Percentiles rank a stretch among this genome's conserved stretches.
These are phyloP conservation scores for Xylariaceae sp. DNA, from an alignment of 2,329 filamentous ascomycete genomes.

Conservation along the genomic window DNA sequence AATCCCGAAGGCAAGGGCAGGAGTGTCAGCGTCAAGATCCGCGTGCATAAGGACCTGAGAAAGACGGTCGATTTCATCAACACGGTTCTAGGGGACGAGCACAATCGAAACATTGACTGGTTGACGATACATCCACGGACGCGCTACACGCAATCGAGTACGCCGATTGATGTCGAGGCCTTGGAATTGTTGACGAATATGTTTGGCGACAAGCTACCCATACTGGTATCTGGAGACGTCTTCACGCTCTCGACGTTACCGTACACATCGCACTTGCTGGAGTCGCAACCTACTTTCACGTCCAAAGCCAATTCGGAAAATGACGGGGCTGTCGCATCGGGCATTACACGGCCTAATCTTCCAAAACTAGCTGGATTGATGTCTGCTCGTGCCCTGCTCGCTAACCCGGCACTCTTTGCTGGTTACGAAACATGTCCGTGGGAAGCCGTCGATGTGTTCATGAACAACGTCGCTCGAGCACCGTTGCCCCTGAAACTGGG, in stretches of 20 bases:
- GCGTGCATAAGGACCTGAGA: conserved; percentile 59
- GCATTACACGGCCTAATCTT: conserved; percentile 30
- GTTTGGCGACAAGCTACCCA: conserved; percentile 51
- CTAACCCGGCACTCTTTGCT: conserved; percentile 63
- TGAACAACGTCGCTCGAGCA: conserved; percentile 50
- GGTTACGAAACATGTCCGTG: conserved; percentile 53
- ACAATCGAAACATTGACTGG: conserved; percentile 55
- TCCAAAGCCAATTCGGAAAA: not conserved
- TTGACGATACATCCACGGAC: conserved; percentile 66
- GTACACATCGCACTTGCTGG: conserved; percentile 36
- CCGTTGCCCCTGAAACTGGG: conserved; percentile 60
- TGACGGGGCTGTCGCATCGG: conserved; percentile 10
- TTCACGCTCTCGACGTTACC: conserved; percentile 52
- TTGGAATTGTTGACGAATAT: conserved; percentile 51
- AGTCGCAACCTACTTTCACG: conserved; percentile 26
- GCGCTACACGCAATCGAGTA: conserved; percentile 53
- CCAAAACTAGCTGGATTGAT: conserved; percentile 58
- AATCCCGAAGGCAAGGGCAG: conserved; percentile 37
- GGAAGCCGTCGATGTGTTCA: conserved; percentile 58
- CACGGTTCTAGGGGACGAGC: conserved; percentile 51
- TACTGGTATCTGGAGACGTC: conserved; percentile 65
- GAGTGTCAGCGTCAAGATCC: conserved; percentile 65
- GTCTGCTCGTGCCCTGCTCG: conserved; percentile 62
- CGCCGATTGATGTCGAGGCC: conserved; percentile 57
- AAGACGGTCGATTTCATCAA: conserved; percentile 58